Evolutionary conservation across 2,329 filamentous ascomycete species (phyloP).

Genomic region (Colletotrichum limetticola): DNA sequence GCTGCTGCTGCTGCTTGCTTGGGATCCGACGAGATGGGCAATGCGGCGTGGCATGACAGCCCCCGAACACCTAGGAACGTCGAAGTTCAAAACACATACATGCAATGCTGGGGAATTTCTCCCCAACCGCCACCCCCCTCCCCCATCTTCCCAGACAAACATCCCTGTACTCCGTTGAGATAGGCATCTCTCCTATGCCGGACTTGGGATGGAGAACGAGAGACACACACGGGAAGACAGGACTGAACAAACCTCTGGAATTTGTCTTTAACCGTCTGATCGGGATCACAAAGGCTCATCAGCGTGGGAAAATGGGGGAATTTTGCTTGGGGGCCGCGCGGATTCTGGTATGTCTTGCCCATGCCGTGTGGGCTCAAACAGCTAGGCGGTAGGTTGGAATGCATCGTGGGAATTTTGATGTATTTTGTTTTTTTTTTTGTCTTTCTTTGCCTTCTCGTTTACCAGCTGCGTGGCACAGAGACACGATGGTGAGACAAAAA

Average conservation of each 20-base stretch:
- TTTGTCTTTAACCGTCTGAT: not conserved
- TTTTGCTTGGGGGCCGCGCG: too few relatives aligned
- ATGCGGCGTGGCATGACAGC: too few relatives aligned
- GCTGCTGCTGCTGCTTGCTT: too few relatives aligned
- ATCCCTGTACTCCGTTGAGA: not conserved
- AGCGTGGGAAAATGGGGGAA: not conserved
- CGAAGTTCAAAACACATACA: too few relatives aligned
- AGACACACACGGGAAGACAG: too few relatives aligned
- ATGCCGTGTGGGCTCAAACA: not conserved
- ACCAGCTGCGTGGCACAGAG: not conserved
- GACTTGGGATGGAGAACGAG: too few relatives aligned
- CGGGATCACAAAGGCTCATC: not conserved
- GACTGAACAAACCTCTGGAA: not conserved
- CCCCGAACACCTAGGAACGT: too few relatives aligned
- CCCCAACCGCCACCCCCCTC: not conserved
- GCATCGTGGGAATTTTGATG: not conserved
- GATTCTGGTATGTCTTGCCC: not conserved
- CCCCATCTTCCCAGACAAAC: not conserved
- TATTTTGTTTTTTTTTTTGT: too few relatives aligned
- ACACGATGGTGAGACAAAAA: not conserved
- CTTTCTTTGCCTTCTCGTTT: not conserved
- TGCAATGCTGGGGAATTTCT: not conserved
- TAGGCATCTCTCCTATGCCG: too few relatives aligned
- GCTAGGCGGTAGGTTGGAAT: not conserved
- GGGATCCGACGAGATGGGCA: too few relatives aligned